Evolutionary conservation across 108 stramenopile species (phyloP).

Genomic region (Seminavis robusta): DNA sequence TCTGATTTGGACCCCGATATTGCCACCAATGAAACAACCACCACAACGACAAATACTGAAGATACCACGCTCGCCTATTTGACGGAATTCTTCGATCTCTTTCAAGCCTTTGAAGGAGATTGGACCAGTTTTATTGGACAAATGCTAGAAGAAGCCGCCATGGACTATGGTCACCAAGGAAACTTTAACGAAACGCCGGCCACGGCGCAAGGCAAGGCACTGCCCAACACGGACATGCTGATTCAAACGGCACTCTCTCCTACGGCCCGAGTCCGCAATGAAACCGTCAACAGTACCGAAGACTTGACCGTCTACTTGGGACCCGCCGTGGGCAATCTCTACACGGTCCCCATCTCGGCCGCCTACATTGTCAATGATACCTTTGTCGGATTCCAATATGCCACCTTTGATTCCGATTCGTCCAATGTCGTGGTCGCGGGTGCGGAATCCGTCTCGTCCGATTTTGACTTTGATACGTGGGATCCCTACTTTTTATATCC

Average conservation of each 20-base stretch:
- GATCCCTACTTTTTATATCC: constrained; percentile 10
- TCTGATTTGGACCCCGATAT: no score
- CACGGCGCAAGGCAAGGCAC: background rate
- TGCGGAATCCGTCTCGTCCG: no score
- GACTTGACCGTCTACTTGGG: constrained; percentile 12
- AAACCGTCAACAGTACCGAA: background rate
- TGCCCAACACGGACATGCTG: constrained; percentile 9
- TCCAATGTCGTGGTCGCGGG: no score
- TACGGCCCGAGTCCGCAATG: constrained; percentile 12
- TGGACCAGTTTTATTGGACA: constrained; percentile 16
- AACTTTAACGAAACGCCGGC: constrained; percentile 1
- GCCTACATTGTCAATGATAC: no score
- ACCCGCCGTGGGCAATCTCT: constrained; percentile 1
- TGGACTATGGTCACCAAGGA: constrained; percentile 11
- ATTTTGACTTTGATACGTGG: constrained; percentile 12
- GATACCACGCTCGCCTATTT: no score
- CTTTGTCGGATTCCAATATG: no score
- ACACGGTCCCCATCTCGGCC: constrained; percentile 9
- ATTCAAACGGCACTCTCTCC: constrained; percentile 19
- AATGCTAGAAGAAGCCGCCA: constrained; percentile 16
- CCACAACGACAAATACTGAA: no score
- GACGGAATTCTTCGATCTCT: no score
- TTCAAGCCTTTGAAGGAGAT: constrained; percentile 7
- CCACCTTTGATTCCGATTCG: no score
- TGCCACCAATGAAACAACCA: no score